Evolutionary conservation across 2,329 filamentous ascomycete genomes (phyloP), one percentile per base, ranked within the genome.

Genomic region (Raffaelea arxii): DNA sequence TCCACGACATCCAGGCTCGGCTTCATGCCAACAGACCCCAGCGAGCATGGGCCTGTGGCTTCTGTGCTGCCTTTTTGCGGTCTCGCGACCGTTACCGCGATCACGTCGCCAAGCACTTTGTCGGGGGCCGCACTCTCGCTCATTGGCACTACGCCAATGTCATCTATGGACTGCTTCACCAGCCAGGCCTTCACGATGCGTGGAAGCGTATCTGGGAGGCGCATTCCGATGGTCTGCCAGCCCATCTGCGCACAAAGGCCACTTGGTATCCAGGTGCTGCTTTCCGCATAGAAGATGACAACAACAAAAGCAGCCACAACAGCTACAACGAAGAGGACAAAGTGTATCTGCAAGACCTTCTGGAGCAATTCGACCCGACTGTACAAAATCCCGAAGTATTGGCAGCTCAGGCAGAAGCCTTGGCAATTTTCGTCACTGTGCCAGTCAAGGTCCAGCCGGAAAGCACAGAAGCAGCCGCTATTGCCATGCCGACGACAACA

Each of bases 101-200:
- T 56, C 80, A 84, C 53, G 78, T 84, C 27, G 79, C 79, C 19
- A 67, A 72, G n/a, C 80, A 84, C 54, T 84, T 82, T 55, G 80
- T 83, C 58, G 67, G 69, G 18, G 75, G 76, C 43, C 72, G 78
- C 61, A 78, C 76, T 51, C 79, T 80, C 56, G 66, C 69, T 19
- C 79, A 84, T 54, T 84, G 80, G 80, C 77, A 80, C 65, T 80
- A 83, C 57, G 82, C 78, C 2, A 78, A 80, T 40, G 79, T 84
- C 49, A 74, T 84, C 42, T 80, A 82, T 53, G 80, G 78, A 6
- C 65, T 84, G 11, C 65, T 84, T n/a, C 80, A 82, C 55, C 80
- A 84, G 57, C 74, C 78, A 1, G 69, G 74, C 27, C 74, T 83
- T 38, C 71, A 74, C 51, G 70, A 74, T 44, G 75, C 76, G 4